phyloP scores from a whole-genome alignment of 2,329 filamentous ascomycete species.

The Epichloe hybrida region DNA sequence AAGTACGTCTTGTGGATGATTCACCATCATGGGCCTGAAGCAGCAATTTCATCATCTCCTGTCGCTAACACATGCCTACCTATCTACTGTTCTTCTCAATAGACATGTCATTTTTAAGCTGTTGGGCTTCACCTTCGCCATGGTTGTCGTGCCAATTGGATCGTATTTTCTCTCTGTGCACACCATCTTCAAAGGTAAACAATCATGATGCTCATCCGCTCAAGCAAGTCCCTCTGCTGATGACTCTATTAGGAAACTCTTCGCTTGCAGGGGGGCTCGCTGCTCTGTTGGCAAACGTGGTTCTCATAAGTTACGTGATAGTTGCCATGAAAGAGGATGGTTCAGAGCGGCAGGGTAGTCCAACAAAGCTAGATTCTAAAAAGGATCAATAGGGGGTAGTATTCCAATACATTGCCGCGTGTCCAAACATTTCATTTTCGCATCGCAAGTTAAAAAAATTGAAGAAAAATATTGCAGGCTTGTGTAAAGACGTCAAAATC shows the following conservation, averaged over 20 bases:
- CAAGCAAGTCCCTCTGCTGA: neutral
- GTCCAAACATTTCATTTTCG: neutral
- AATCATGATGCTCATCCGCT: constrained; percentile 1
- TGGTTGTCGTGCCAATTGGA: constrained; percentile 76
- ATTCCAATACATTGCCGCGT: neutral
- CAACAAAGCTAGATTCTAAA: constrained; percentile 30
- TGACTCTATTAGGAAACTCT: constrained; percentile 53
- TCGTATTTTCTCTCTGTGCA: constrained; percentile 78
- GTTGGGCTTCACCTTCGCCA: constrained; percentile 77
- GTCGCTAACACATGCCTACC: neutral
- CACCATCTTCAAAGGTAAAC: constrained; percentile 59
- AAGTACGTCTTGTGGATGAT: constrained; percentile 34
- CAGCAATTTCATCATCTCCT: neutral
- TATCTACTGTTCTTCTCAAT: neutral
- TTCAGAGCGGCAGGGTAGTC: constrained; percentile 27
- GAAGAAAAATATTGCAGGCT: neutral
- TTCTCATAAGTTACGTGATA: constrained; percentile 79
- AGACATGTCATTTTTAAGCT: constrained; percentile 84
- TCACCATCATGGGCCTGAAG: neutral
- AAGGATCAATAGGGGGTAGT: constrained; percentile 28
- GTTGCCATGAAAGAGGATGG: constrained; percentile 84
- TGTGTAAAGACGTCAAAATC: neutral
- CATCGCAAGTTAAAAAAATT: neutral
- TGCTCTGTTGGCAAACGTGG: constrained; percentile 80
- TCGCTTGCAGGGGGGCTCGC: constrained; percentile 77